Base-by-base conservation (phyloP, 495 filamentous ascomycete genomes). In the Penicillium bovifimosum region DNA sequence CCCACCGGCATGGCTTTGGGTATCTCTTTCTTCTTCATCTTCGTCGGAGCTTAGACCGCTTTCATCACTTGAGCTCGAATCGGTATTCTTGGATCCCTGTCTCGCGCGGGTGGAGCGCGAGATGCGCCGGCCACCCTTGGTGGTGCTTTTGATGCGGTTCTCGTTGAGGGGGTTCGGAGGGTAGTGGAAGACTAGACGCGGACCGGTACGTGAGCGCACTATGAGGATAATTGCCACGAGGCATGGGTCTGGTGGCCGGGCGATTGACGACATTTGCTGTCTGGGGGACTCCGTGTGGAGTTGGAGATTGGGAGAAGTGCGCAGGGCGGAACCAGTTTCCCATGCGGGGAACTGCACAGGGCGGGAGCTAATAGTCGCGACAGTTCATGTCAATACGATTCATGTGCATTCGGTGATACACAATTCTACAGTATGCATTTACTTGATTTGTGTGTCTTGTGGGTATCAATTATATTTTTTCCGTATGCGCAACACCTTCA, bases 141-240 rank as follows among this genome's bases (percentile, higher is more conserved):
- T 50, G 33, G 63, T 68, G 29, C 64, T 48, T 55, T 65, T 68
- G 14, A 70, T 53, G 28, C 65, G 68, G 55, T 70, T 71, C 52
- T 75, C 74, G 62, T 64, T 70, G 47, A 74, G 75, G 8, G 79
- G 84, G 51, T 74, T 77, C 18, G 83, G 82, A 11, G 91, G 91
- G 64, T 95, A 95, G 73, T 96, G 91, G 75, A 95, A 96, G 61
- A 95, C 85, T 63, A 95, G 87, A 41, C 81, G 79, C 24, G 91
- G 88, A 6, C 90, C 90, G 55, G 87, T 86, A 46, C 85, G 83
- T 6, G 89, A 87, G 52, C 88, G 82, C 46, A 88, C 85, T 56
- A 96, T 85, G 32, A 96, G 81, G 35, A 95, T 78, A 41, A 88
- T 78, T 5, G 88, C 88, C 53, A 95, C 80, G 34, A 90, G 86